A percentile compares a stretch with the other conserved stretches of the same genome.
phyloP scores from a whole-genome alignment of 306 rosid genomes.

The Cucurbita argyrosperma region DNA sequence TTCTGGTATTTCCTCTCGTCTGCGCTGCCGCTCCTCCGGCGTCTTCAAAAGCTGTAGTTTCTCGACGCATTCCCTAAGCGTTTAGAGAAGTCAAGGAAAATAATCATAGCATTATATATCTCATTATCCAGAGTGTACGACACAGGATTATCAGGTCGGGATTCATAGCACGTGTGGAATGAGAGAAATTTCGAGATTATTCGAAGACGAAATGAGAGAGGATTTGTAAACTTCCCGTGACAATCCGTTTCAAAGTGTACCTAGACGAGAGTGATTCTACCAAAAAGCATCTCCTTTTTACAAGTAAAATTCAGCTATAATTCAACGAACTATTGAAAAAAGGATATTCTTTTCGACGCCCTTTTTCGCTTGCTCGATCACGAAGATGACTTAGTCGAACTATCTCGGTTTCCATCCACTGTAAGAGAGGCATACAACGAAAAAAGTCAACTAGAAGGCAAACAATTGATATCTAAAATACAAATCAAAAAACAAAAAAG shows the following conservation, averaged over 20 bases:
- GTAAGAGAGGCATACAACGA: constrained; percentile 17
- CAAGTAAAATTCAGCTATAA: neutral
- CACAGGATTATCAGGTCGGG: neutral
- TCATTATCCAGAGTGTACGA: neutral
- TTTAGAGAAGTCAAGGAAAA: constrained; percentile 49
- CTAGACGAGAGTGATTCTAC: neutral
- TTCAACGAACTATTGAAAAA: constrained; percentile 11
- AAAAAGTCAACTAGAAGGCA: neutral
- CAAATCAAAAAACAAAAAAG: neutral
- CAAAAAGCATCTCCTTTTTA: neutral
- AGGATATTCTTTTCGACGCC: constrained; percentile 98
- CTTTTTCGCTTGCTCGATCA: constrained; percentile 98
- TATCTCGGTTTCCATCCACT: constrained; percentile 92
- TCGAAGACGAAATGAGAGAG: neutral
- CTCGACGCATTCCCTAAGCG: constrained; percentile 99
- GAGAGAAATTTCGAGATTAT: neutral
- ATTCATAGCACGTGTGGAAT: neutral
- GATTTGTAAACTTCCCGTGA: neutral
- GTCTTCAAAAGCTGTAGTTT: constrained; percentile 86
- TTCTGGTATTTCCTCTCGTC: constrained; percentile 78
- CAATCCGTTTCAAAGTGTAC: neutral
- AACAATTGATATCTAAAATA: neutral
- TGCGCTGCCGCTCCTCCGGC: constrained; percentile 96
- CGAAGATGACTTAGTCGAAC: constrained; percentile 91
- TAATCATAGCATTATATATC: neutral